Evolutionary conservation across 2,329 filamentous ascomycete genomes (phyloP).

Genomic region (Epichloe baconii): DNA sequence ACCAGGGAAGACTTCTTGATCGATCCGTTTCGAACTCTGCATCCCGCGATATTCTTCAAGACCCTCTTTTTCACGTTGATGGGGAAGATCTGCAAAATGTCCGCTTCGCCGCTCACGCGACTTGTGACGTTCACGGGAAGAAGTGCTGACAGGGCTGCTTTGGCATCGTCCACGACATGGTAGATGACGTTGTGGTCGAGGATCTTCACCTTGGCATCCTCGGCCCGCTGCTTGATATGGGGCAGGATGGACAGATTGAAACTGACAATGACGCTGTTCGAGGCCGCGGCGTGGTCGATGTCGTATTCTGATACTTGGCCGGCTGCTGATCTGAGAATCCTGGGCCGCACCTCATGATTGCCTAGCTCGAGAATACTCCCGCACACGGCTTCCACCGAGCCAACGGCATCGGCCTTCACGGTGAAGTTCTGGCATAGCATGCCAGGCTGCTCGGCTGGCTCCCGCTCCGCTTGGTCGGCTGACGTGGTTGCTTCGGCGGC

Average conservation of each 20-base stretch:
- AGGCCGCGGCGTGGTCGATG: slow-evolving; percentile 71
- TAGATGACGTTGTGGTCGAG: slow-evolving; percentile 83
- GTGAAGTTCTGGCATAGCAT: slow-evolving; percentile 60
- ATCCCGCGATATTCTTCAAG: slow-evolving; percentile 70
- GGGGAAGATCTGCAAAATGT: slow-evolving; percentile 69
- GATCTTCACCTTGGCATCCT: slow-evolving; percentile 58
- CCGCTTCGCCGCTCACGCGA: slow-evolving; percentile 75
- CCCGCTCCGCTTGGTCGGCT: slow-evolving; percentile 24
- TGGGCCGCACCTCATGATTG: slow-evolving; percentile 69
- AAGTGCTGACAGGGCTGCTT: slow-evolving; percentile 51
- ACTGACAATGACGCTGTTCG: slow-evolving; percentile 64
- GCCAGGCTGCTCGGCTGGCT: slow-evolving; percentile 24
- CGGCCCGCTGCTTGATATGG: slow-evolving; percentile 56
- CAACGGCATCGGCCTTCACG: slow-evolving; percentile 84
- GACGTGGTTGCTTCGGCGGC: slow-evolving; percentile 19
- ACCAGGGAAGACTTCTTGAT: slow-evolving; percentile 52
- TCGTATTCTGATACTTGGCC: slow-evolving; percentile 77
- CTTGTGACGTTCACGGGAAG: slow-evolving; percentile 53
- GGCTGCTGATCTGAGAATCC: slow-evolving; percentile 63
- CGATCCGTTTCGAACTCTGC: slow-evolving; percentile 70
- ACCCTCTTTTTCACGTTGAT: slow-evolving; percentile 65
- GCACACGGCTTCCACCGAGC: slow-evolving; percentile 82
- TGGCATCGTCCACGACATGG: slow-evolving; percentile 61
- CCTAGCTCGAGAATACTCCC: slow-evolving; percentile 66
- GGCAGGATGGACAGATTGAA: slow-evolving; percentile 68